Conservation (phyloP, 1,139 yeast genomes). For the Hemisphaericaspora xylofermentans region DNA sequence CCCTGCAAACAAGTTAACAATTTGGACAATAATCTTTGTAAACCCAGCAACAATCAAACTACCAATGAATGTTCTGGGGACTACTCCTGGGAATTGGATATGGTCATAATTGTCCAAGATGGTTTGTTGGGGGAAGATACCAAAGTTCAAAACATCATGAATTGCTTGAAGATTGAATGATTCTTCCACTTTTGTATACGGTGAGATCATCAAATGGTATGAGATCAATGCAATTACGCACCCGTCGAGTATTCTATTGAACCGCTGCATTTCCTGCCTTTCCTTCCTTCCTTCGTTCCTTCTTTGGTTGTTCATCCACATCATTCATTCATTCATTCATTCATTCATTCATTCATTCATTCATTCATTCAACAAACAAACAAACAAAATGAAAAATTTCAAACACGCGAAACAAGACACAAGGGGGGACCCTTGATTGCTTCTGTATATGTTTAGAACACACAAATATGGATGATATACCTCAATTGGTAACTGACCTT, state of each 20-base stretch:
- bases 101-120: conserved; percentile 62
- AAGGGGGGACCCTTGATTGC: too few species aligned
- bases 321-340: too few species aligned
- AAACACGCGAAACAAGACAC: neutral
- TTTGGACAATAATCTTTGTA: conserved; percentile 24
- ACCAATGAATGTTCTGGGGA: conserved; percentile 84
- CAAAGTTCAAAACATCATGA: conserved; percentile 74
- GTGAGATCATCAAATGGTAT: conserved; percentile 56
- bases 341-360: too few species aligned
- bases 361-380: too few species aligned
- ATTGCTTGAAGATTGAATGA: conserved; percentile 89
- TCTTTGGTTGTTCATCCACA: too few species aligned
- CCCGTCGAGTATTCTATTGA: conserved; percentile 25
- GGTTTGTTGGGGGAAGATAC: conserved; percentile 42
- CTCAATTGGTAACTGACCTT: conserved; percentile 46
- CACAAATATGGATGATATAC: conserved; percentile 44
- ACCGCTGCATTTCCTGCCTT: conserved; percentile 21
- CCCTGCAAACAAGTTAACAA: neutral
- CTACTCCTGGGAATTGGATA: conserved; percentile 77
- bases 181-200: conserved; percentile 92
- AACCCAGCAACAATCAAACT: conserved; percentile 54
- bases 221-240: conserved; percentile 31
- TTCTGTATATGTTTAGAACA: neutral
- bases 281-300: too few species aligned
- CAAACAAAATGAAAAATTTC: neutral